Conservation (phyloP, 2,329 filamentous ascomycete species). For the Xylariales sp. region DNA sequence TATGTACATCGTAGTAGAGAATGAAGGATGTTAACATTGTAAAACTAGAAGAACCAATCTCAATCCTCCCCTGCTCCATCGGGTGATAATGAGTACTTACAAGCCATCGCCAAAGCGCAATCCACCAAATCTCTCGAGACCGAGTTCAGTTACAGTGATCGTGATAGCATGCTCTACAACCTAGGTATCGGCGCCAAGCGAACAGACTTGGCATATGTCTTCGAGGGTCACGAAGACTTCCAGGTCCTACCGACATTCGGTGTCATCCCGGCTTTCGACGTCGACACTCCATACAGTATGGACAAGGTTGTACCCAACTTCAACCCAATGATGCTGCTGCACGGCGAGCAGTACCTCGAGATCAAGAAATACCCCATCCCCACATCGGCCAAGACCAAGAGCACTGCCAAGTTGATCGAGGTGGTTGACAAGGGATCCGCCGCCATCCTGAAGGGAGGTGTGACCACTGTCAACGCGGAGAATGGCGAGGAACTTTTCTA, state of each 20-base stretch:
- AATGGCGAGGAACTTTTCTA: conserved; percentile 92
- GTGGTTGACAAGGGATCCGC: conserved; percentile 94
- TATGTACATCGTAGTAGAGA: conserved; percentile 16
- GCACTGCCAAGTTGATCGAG: conserved; percentile 78
- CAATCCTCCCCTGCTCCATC: conserved; percentile 7
- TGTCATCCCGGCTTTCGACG: conserved; percentile 90
- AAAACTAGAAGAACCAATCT: conserved; percentile 10
- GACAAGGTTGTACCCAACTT: conserved; percentile 90
- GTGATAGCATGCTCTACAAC: conserved; percentile 92
- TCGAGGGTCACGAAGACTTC: conserved; percentile 88
- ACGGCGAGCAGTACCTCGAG: conserved; percentile 98
- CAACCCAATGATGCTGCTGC: conserved; percentile 96
- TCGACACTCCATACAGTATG: conserved; percentile 73
- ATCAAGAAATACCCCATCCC: conserved; percentile 88
- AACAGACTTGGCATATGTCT: conserved; percentile 81
- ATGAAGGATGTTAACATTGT: conserved; percentile 17
- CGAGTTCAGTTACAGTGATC: conserved; percentile 78
- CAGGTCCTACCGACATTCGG: conserved; percentile 92
- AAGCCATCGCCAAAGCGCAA: conserved; percentile 72
- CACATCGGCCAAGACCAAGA: conserved; percentile 71
- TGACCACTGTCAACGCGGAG: conserved; percentile 77
- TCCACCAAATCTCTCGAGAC: conserved; percentile 54
- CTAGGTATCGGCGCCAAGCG: conserved; percentile 89
- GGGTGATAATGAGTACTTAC: conserved; percentile 59
- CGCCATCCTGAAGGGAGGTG: conserved; percentile 74